Conservation (phyloP, 495 filamentous ascomycete genomes). For the Penicillium ochrochloron region DNA sequence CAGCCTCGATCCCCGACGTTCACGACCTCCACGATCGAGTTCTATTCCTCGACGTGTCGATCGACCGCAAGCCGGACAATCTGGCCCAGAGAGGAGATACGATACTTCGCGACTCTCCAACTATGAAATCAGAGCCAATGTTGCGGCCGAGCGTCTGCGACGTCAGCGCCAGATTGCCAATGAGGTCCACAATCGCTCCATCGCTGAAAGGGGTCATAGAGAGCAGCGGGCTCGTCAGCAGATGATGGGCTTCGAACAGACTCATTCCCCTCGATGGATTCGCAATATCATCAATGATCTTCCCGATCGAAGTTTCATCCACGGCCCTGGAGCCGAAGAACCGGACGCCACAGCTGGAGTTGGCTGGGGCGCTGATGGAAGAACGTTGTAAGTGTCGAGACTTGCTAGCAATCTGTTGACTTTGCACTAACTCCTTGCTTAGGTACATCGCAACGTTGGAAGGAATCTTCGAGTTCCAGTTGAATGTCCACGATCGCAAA, state of each 20-base stretch:
- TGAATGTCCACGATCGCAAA: slow-evolving; percentile 69
- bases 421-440: slow-evolving; percentile 14
- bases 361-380: slow-evolving; percentile 71
- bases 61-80: slow-evolving; percentile 24
- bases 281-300: slow-evolving; percentile 48
- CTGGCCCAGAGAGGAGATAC: slow-evolving; percentile 33
- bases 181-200: slow-evolving; percentile 42
- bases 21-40: slow-evolving; percentile 39
- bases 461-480: slow-evolving; percentile 73
- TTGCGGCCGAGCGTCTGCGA: slow-evolving; percentile 48
- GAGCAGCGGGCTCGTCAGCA: slow-evolving; percentile 43
- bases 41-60: slow-evolving; percentile 40
- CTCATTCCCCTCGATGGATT: slow-evolving; percentile 50
- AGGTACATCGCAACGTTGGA: slow-evolving; percentile 76
- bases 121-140: slow-evolving; percentile 46
- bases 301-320: slow-evolving; percentile 40
- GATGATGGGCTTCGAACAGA: slow-evolving; percentile 40
- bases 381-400: slow-evolving; percentile 63
- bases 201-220: slow-evolving; percentile 23
- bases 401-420: neutral
- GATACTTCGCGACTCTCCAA: slow-evolving; percentile 36
- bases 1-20: slow-evolving; percentile 17
- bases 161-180: slow-evolving; percentile 46
- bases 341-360: slow-evolving; percentile 65
- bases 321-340: slow-evolving; percentile 41